phyloP scores from a whole-genome alignment of 2,329 filamentous ascomycete genomes.

The Plectosphaerella plurivora region DNA sequence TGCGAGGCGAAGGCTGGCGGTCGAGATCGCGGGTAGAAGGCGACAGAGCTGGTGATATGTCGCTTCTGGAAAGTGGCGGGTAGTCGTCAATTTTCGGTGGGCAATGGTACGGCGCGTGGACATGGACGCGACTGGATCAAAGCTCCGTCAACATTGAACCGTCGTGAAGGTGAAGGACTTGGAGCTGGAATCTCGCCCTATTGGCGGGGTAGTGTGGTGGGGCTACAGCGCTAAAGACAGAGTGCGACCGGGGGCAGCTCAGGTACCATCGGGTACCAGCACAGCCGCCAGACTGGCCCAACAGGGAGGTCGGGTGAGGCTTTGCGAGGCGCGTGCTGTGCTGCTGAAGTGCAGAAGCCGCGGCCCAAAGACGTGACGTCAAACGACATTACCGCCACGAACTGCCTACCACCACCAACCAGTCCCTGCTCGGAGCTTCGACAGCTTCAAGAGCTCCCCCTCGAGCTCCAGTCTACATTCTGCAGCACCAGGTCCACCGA shows the following conservation, averaged over 20 bases:
- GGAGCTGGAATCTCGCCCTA: neutral
- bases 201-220: neutral
- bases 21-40: neutral
- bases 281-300: neutral
- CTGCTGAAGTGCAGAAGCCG: neutral
- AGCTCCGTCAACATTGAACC: neutral
- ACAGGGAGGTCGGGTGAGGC: too few relatives aligned
- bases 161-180: neutral
- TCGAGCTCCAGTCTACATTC: neutral
- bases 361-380: slow-evolving; percentile 1
- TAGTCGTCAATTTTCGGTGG: too few relatives aligned
- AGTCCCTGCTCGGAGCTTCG: neutral
- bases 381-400: neutral
- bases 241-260: neutral
- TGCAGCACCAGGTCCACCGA: neutral
- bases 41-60: too few relatives aligned
- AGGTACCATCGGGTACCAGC: too few relatives aligned
- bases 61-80: too few relatives aligned
- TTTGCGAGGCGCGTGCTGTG: neutral
- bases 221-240: neutral
- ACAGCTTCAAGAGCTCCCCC: neutral
- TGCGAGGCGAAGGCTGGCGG: neutral
- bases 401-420: too few relatives aligned
- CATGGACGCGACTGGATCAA: neutral
- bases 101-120: neutral